Evolutionary conservation across 139 green algal genomes (phyloP).

Genomic region (Coccomyxa sp.): DNA sequence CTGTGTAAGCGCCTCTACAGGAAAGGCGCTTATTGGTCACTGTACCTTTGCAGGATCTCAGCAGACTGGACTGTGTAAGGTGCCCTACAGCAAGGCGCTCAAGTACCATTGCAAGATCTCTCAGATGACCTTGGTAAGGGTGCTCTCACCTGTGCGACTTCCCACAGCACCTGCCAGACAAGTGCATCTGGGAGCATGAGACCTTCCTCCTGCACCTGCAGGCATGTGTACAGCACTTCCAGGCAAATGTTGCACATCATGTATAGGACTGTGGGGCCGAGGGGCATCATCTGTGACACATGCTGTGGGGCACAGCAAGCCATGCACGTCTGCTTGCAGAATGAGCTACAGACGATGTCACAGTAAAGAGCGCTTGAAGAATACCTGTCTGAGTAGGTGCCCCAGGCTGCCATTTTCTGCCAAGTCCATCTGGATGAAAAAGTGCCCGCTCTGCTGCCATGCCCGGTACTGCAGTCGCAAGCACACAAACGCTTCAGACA

Average conservation of each 20-base stretch:
- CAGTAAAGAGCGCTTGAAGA: too few species aligned
- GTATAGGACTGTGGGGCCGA: too few species aligned
- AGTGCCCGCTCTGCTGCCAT: slow-evolving; percentile 76
- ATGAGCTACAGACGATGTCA: too few species aligned
- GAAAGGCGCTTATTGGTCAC: neutral
- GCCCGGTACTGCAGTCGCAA: slow-evolving; percentile 62
- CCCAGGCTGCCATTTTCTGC: slow-evolving; percentile 45
- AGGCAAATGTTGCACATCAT: too few species aligned
- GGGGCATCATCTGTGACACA: too few species aligned
- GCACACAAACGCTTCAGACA: too few species aligned
- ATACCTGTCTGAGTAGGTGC: slow-evolving; percentile 18
- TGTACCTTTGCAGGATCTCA: neutral
- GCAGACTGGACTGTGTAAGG: neutral
- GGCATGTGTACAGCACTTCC: too few species aligned
- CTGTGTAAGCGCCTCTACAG: neutral
- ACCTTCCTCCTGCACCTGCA: neutral
- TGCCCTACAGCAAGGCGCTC: neutral
- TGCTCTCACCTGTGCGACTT: too few species aligned
- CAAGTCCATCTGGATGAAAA: slow-evolving; percentile 69
- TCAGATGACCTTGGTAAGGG: too few species aligned
- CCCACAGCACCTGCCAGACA: slow-evolving; percentile 14
- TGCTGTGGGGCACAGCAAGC: too few species aligned
- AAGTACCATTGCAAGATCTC: too few species aligned
- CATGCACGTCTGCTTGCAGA: too few species aligned
- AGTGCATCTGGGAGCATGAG: slow-evolving; percentile 7